These are phyloP conservation scores for Cladosporium halotolerans DNA, from an alignment of 2,329 filamentous ascomycete genomes.

Conservation along the genomic window DNA sequence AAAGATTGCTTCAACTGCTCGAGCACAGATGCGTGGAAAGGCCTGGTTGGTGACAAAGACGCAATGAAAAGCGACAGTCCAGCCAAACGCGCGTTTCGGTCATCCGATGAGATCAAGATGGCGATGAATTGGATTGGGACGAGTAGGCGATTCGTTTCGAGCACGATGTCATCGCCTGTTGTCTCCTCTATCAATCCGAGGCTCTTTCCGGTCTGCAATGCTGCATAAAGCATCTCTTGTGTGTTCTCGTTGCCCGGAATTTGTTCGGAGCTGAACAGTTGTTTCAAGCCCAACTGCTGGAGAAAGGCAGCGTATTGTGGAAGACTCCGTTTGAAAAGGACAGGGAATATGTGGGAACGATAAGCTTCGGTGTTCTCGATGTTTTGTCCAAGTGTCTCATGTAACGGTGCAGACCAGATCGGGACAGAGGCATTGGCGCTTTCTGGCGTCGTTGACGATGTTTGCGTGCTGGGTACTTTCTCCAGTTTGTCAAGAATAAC, in stretches of 20 bases:
- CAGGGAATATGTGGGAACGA: conserved; percentile 42
- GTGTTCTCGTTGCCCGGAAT: neutral
- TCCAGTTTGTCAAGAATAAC: conserved; percentile 28
- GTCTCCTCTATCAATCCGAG: conserved; percentile 39
- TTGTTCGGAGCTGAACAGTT: conserved; percentile 17
- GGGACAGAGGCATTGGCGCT: conserved; percentile 3
- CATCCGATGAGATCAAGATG: conserved; percentile 32
- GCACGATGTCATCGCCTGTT: conserved; percentile 15
- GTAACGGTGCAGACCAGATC: conserved; percentile 22
- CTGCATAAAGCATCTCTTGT: conserved; percentile 27
- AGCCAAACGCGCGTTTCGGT: conserved; percentile 59
- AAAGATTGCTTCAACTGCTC: conserved; percentile 48
- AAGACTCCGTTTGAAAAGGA: conserved; percentile 38
- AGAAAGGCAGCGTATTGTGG: conserved; percentile 37
- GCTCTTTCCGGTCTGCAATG: conserved; percentile 41
- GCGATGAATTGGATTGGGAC: conserved; percentile 41
- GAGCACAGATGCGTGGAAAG: conserved; percentile 60
- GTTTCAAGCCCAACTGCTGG: conserved; percentile 32
- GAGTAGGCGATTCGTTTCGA: conserved; percentile 41
- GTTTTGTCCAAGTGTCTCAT: conserved; percentile 20
- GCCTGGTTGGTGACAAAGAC: conserved; percentile 66
- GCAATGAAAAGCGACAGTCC: conserved; percentile 74
- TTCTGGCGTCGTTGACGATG: neutral
- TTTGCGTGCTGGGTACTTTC: neutral
- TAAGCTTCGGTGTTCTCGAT: conserved; percentile 35